Conservation (phyloP, 108 stramenopile species). For the Discostella pseudostelligera region DNA sequence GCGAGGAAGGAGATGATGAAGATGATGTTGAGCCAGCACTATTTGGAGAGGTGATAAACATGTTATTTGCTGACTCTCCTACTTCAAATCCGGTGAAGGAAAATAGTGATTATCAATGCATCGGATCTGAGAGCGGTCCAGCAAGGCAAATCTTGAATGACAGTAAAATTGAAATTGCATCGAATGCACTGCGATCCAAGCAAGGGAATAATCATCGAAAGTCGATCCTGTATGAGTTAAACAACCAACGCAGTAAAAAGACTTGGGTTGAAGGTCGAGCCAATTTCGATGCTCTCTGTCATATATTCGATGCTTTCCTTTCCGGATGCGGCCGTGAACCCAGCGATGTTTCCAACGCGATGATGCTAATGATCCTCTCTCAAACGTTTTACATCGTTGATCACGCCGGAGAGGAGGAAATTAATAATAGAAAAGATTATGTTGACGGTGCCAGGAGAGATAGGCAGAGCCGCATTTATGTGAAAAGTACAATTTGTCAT, state of each 20-base stretch:
- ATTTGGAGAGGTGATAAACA: slow-evolving; percentile 31
- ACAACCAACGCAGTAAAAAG: slow-evolving; percentile 58
- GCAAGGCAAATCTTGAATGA: slow-evolving; percentile 12
- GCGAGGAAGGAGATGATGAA: slow-evolving; percentile 15
- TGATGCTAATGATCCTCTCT: slow-evolving; percentile 74
- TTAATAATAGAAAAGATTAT: slow-evolving; percentile 11
- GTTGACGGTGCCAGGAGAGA: slow-evolving; percentile 15
- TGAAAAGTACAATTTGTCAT: slow-evolving; percentile 46
- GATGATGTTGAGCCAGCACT: slow-evolving; percentile 35
- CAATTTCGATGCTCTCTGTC: slow-evolving; percentile 64
- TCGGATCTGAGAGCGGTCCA: neutral
- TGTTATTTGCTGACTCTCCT: slow-evolving; percentile 14
- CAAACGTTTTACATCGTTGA: slow-evolving; percentile 59
- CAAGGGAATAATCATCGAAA: slow-evolving; percentile 43
- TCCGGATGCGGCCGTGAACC: slow-evolving; percentile 59
- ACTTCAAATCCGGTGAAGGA: neutral
- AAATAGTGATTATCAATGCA: neutral
- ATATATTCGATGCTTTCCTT: slow-evolving; percentile 58
- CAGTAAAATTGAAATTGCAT: slow-evolving; percentile 42
- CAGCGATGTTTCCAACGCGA: slow-evolving; percentile 60
- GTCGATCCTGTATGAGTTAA: slow-evolving; percentile 62
- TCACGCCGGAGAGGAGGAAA: slow-evolving; percentile 17
- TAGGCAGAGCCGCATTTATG: slow-evolving; percentile 44
- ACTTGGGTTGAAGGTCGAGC: slow-evolving; percentile 31
- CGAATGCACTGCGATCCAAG: slow-evolving; percentile 38